Conservation (phyloP, 2,329 filamentous ascomycete species). For the Aspergillus uvarum region DNA sequence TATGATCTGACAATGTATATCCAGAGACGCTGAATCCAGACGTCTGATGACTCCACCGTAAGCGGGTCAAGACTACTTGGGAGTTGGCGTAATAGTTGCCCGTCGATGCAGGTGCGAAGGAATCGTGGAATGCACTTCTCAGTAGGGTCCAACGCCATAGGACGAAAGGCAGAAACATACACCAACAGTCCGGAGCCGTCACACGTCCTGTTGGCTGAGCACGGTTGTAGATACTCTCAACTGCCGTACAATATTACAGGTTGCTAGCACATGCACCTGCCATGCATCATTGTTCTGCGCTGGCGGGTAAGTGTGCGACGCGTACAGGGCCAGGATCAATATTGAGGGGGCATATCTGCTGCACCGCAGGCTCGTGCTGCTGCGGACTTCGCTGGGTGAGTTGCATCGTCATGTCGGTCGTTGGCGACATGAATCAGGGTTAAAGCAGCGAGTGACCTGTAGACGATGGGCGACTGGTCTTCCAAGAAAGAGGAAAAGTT, state of each 20-base stretch:
- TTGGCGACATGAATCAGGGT: neutral
- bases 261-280: neutral
- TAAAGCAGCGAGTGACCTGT: neutral
- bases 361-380: neutral
- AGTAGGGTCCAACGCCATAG: neutral
- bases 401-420: neutral
- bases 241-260: neutral
- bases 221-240: too few species aligned
- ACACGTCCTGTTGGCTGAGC: neutral
- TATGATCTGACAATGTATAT: neutral
- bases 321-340: conserved; percentile 1
- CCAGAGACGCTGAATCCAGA: neutral
- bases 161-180: neutral
- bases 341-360: neutral
- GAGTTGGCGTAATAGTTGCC: too few species aligned
- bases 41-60: neutral
- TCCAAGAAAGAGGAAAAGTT: neutral
- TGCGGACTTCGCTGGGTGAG: neutral
- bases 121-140: neutral
- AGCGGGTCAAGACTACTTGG: neutral
- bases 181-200: neutral
- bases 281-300: neutral
- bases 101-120: neutral
- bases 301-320: neutral
- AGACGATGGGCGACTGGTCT: neutral